Conservation (phyloP, 805 yeast species). For the Lipomyces anomalus region DNA sequence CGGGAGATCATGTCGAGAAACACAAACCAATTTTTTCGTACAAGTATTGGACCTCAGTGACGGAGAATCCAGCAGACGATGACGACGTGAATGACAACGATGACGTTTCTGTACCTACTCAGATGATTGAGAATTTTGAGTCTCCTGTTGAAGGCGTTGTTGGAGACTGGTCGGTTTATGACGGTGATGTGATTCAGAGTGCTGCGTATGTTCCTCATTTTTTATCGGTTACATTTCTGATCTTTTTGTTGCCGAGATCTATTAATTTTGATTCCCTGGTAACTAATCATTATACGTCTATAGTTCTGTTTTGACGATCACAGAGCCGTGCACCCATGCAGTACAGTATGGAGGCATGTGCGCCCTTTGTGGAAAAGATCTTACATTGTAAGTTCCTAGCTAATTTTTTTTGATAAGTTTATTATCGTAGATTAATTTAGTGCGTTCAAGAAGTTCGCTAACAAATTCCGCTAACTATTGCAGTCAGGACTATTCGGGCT, state of each 20-base stretch:
- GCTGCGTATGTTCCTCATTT: slow-evolving; percentile 15
- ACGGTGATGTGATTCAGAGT: slow-evolving; percentile 53
- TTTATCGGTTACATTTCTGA: no score
- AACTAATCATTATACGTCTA: slow-evolving; percentile 26
- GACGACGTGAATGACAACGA: slow-evolving; percentile 30
- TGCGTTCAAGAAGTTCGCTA: neutral
- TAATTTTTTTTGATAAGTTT: neutral
- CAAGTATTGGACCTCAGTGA: slow-evolving; percentile 55
- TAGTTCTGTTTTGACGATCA: slow-evolving; percentile 50
- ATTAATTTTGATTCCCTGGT: no score
- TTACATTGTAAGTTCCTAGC: slow-evolving; percentile 31
- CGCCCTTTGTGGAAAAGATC: slow-evolving; percentile 81
- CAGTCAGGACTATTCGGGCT: slow-evolving; percentile 69
- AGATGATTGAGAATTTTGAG: slow-evolving; percentile 53
- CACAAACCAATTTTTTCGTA: slow-evolving; percentile 55
- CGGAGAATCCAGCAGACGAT: slow-evolving; percentile 36
- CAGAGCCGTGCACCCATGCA: slow-evolving; percentile 85
- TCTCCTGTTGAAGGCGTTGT: slow-evolving; percentile 75
- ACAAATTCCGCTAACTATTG: slow-evolving; percentile 35
- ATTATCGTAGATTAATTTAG: neutral
- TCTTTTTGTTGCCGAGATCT: neutral
- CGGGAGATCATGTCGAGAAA: slow-evolving; percentile 45
- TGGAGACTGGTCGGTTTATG: slow-evolving; percentile 43
- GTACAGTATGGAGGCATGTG: slow-evolving; percentile 94
- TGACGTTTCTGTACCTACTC: slow-evolving; percentile 32